Percentiles rank a stretch among this genome's conserved stretches.
Evolutionary conservation across 2,329 filamentous ascomycete species (phyloP).

Genomic region (Cadophora luteo-olivacea): DNA sequence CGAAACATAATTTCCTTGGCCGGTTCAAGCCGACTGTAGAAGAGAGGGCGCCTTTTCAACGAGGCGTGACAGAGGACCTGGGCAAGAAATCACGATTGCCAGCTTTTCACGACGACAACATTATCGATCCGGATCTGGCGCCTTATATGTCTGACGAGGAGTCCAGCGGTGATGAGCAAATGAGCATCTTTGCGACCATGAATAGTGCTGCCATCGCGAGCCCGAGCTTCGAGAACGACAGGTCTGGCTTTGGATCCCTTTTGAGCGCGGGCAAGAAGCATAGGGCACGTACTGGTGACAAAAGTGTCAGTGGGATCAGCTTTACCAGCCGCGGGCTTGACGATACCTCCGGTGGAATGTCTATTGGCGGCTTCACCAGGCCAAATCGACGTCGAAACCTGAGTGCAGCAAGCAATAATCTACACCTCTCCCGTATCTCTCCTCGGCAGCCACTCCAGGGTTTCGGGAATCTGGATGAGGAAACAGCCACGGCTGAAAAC

Average conservation of each 20-base stretch:
- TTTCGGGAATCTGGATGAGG: constrained; percentile 46
- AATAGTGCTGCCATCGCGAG: constrained; percentile 69
- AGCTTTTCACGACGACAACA: constrained; percentile 98
- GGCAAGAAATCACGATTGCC: constrained; percentile 72
- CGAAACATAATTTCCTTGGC: constrained; percentile 82
- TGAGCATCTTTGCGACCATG: constrained; percentile 81
- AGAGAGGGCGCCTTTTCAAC: constrained; percentile 86
- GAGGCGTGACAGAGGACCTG: constrained; percentile 73
- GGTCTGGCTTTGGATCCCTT: constrained; percentile 71
- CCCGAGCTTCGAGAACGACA: constrained; percentile 76
- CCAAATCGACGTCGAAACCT: constrained; percentile 78
- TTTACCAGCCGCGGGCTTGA: constrained; percentile 71
- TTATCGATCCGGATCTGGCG: constrained; percentile 95
- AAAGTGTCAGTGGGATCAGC: constrained; percentile 74
- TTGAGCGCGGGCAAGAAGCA: constrained; percentile 78
- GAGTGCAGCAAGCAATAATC: constrained; percentile 78
- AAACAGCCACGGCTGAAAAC: constrained; percentile 33
- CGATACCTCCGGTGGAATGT: constrained; percentile 62
- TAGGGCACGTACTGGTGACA: constrained; percentile 74
- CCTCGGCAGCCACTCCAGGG: constrained; percentile 64
- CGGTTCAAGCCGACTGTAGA: constrained; percentile 75
- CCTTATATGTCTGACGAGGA: constrained; percentile 95
- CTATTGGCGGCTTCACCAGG: constrained; percentile 64
- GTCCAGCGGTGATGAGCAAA: constrained; percentile 90
- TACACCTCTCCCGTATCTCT: constrained; percentile 71